Percentiles rank a stretch among this genome's conserved stretches.
phyloP scores from a whole-genome alignment of 768 basidiomycete species.

The Russula foetens region DNA sequence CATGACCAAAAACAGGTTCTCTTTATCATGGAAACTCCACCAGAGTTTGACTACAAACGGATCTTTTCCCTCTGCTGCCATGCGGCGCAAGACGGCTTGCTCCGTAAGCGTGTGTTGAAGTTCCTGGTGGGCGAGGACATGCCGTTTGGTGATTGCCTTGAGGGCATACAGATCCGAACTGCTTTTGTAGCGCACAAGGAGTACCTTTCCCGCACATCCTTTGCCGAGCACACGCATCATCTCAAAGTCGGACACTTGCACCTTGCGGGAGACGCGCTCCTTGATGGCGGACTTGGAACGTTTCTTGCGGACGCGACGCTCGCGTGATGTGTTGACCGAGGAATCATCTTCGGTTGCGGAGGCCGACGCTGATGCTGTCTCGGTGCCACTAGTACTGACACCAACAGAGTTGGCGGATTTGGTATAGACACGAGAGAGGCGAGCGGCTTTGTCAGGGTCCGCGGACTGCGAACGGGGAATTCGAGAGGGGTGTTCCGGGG shows the following conservation, averaged over 20 bases:
- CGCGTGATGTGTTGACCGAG: constrained; percentile 52
- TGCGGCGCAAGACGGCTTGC: constrained; percentile 88
- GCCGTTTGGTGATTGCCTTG: constrained; percentile 97
- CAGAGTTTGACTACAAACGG: constrained; percentile 94
- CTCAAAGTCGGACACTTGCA: constrained; percentile 87
- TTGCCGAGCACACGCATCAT: constrained; percentile 95
- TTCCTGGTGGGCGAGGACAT: constrained; percentile 95
- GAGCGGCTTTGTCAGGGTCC: constrained; percentile 57
- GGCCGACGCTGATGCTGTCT: constrained; percentile 45
- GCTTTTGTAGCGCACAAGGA: constrained; percentile 78
- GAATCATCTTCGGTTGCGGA: constrained; percentile 54
- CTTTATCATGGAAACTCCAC: constrained; percentile 98
- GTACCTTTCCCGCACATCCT: constrained; percentile 94
- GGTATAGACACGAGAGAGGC: constrained; percentile 51
- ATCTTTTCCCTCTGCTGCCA: constrained; percentile 82
- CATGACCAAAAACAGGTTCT: constrained; percentile 96
- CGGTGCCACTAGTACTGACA: constrained; percentile 14
- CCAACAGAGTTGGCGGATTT: constrained; percentile 32
- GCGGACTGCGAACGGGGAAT: constrained; percentile 76
- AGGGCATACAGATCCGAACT: constrained; percentile 75
- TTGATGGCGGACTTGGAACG: constrained; percentile 42
- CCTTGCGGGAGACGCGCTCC: constrained; percentile 55
- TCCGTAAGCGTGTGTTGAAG: constrained; percentile 94
- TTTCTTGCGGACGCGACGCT: constrained; percentile 39
- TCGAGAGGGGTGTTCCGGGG: constrained; percentile 30